Percentiles rank a stretch among this genome's conserved stretches.
Conservation (phyloP, 306 rosid genomes). For the Betula pendula region DNA sequence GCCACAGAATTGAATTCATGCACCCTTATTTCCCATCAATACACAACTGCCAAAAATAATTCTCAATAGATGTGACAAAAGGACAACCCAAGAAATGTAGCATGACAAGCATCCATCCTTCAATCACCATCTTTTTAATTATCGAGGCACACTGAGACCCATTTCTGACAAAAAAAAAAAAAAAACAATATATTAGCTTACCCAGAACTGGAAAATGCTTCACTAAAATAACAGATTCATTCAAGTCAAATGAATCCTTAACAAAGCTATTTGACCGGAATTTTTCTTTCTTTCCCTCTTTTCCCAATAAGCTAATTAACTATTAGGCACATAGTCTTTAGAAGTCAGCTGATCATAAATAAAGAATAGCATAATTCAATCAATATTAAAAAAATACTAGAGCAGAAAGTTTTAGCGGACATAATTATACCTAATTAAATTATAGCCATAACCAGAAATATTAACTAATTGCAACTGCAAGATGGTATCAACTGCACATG, state of each 20-base stretch:
- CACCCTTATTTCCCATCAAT: conserved; percentile 20
- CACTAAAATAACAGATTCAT: background rate
- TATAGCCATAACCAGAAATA: no score
- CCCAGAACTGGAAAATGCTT: background rate
- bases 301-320: no score
- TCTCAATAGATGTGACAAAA: conserved; percentile 27
- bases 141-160: conserved; percentile 79
- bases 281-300: no score
- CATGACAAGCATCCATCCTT: conserved; percentile 35
- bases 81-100: conserved; percentile 21
- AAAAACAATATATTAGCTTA: conserved; percentile 8
- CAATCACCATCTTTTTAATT: conserved; percentile 35
- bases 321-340: background rate
- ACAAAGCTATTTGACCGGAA: no score
- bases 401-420: background rate
- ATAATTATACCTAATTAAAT: background rate
- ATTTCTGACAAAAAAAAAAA: conserved; percentile 47
- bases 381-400: background rate
- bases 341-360: background rate
- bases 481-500: no score
- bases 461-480: background rate
- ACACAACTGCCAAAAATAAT: conserved; percentile 29
- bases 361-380: background rate
- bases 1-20: conserved; percentile 38
- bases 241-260: background rate